These are phyloP conservation scores for Onygenales sp. DNA, from an alignment of 2,329 filamentous ascomycete species.

Conservation along the genomic window DNA sequence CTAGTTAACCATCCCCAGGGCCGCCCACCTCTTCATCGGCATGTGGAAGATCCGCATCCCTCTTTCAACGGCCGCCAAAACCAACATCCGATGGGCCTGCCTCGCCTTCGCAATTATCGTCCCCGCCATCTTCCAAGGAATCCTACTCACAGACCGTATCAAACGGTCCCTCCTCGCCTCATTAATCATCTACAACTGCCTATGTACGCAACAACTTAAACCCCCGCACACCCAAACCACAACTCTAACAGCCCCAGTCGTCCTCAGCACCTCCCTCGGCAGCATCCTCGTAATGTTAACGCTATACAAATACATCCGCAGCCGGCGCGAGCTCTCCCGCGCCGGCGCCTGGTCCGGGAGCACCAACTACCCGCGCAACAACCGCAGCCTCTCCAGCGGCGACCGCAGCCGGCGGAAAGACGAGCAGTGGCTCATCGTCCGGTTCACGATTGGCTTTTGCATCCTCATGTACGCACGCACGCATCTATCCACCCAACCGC, in stretches of 20 bases:
- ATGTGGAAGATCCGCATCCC: not conserved
- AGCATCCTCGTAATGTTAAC: not conserved
- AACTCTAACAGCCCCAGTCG: not conserved
- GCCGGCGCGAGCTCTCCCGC: not conserved
- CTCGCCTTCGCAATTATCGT: not conserved
- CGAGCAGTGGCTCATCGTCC: not conserved
- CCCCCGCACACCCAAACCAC: no score
- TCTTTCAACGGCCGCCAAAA: not conserved
- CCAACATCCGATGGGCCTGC: not conserved
- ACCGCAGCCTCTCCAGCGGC: not conserved
- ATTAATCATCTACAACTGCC: not conserved
- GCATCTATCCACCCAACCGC: not conserved
- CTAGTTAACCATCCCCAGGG: not conserved
- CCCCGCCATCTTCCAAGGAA: not conserved
- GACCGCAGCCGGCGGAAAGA: not conserved
- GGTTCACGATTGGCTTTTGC: not conserved
- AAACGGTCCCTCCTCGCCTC: not conserved
- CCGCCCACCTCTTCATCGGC: not conserved
- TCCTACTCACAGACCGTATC: not conserved
- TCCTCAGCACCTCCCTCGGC: not conserved
- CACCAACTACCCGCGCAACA: not conserved
- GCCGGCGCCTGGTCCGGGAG: not conserved
- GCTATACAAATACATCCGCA: not conserved
- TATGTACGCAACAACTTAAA: not conserved
- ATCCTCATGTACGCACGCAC: not conserved